Evolutionary conservation across 164 flowering plant species (phyloP).

Genomic region (Paratinospora sagittata): DNA sequence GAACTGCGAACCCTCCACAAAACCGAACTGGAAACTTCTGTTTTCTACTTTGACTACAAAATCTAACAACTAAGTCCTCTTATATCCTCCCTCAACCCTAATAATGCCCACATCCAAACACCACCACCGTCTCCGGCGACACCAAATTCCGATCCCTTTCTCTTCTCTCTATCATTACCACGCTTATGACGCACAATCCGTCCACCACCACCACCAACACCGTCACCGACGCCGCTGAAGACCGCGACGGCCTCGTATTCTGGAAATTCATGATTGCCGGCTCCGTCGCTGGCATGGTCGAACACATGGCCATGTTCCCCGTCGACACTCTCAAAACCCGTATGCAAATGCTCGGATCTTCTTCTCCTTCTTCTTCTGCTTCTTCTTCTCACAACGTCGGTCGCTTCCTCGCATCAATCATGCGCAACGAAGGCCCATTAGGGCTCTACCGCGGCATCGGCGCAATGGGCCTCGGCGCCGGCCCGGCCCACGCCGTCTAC

Average conservation of each 20-base stretch:
- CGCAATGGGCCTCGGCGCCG: conserved; percentile 84
- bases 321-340: conserved; percentile 42
- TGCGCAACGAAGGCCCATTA: too few species aligned
- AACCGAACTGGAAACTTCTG: too few species aligned
- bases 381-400: conserved; percentile 21
- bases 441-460: conserved; percentile 74
- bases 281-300: conserved; percentile 44
- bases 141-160: too few species aligned
- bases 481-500: conserved; percentile 84
- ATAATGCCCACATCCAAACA: too few species aligned
- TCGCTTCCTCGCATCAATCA: conserved; percentile 17
- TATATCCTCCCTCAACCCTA: too few species aligned
- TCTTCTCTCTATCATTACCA: too few species aligned
- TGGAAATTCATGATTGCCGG: too few species aligned
- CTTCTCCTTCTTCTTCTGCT: conserved; percentile 28
- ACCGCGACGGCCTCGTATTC: conserved; percentile 27
- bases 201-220: conserved; percentile 16
- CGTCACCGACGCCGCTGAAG: neutral
- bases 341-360: conserved; percentile 31
- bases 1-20: too few species aligned
- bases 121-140: too few species aligned
- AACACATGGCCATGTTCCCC: conserved; percentile 52
- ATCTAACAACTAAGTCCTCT: too few species aligned
- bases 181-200: too few species aligned
- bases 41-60: too few species aligned